Evolutionary conservation across 2,329 filamentous ascomycete genomes (phyloP), one percentile per base, ranked within the genome.

Genomic region (Arthrobotrys sphaeroides): DNA sequence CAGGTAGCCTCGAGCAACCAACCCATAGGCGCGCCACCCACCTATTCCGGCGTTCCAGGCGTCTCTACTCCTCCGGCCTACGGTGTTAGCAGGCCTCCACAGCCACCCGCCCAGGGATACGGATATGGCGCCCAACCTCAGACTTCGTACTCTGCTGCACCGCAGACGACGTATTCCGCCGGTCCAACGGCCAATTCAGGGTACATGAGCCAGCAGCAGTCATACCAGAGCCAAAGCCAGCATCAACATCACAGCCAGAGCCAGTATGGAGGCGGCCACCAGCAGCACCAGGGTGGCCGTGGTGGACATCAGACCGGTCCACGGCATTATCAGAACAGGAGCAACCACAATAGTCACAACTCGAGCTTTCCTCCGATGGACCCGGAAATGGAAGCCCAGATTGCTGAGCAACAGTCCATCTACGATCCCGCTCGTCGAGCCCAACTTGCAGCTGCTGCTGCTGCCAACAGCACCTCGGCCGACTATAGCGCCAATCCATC

Each of bases 351-450:
- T 62, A 81, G 81, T 28, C 81, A 80, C 64, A 81, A 80, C 33
- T 80, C 79, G 45, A 75, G 74, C 5, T 84, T 84, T 31, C 78
- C 82, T 7, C 83, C 82, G 31, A 82, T 87, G 60, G 88, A 97
- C 80, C 89, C 92, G 2, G 93, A 97, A 79, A 90, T 92, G 85
- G 93, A 95, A 70, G 93, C 92, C 28, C 92, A 96, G 82, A 94
- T 97, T 77, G 93, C 94, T 55, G 92, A 96, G 83, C 97, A 94
- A 93, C 93, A 96, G 83, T 94, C 91, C 83, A 92, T 93, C 24
- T 97, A 97, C 83, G 88, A 89, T 65, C 78, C 77, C 78, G 82
- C 77, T 60, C 81, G 84, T 77, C 81, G 82, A 9, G 82, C 84
- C 0, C 84, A 85, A 2, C 82, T 81, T 36, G 80, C 81, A 9